Evolutionary conservation across 495 filamentous ascomycete species (phyloP), one percentile per base, ranked within the genome.

Genomic region (Penicillium subrubescens): DNA sequence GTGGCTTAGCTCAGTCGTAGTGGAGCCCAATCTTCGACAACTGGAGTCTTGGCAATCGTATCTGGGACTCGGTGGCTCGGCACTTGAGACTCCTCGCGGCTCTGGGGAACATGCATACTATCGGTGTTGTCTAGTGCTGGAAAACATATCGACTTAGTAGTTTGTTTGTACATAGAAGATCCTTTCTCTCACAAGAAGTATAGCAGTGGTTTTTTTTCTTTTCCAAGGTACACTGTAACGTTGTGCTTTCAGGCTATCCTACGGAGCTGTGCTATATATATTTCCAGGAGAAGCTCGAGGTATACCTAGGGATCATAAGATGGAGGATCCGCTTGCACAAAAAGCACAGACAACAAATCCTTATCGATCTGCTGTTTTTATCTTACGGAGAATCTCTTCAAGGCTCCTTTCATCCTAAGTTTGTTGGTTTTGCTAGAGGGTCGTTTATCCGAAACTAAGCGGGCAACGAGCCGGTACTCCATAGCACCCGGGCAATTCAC

Each of bases 1-100:
- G 66, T 70, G 73, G 71, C 67, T 73, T 58, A 73, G 71, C 25
- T 33, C 31, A 8, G 5, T 56, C 62, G 64, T 25, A 57, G 62
- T 64, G 67, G 63, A 64, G 67, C 54, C 57, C 31, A 56, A 63
- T 2, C 8, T 56, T 63, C 43, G n/a, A 64, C 39, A 60, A 53
- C 54, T 44, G 41, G 64, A 21, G 64, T 57, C 67, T 71, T 70
- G 70, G 70, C 70, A 62, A 27, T 71, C 31, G 37, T 35, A 4
- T 35, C 62, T 48, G 62, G 27, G 33, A 15, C 29, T 39, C 12
- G 41, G 44, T 55, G 25, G 25, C 25, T 34, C 23, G 21, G 23
- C 50, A 35, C 25, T 50, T 35, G 15, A 39, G 23, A 48, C 39
- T 17, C 7, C 17, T 51, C 19, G 11, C 23, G 25, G 25, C 48